Conservation (phyloP, 208 protist genomes). For the Acanthamoeba sp. region DNA sequence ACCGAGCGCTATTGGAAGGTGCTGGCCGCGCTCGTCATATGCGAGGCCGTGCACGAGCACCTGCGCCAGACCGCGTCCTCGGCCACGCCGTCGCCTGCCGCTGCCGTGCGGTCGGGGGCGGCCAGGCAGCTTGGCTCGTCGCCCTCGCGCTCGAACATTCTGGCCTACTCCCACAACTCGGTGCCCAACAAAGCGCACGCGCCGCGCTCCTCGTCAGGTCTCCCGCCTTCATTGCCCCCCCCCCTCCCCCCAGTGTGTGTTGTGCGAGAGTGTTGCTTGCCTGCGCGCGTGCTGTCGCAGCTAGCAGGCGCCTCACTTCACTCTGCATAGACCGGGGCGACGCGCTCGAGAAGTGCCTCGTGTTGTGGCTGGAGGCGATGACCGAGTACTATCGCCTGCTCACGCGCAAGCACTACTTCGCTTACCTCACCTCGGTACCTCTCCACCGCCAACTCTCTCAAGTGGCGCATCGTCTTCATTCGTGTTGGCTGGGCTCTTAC, state of each 20-base stretch:
- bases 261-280: no score
- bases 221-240: background rate
- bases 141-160: background rate
- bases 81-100: background rate
- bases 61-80: background rate
- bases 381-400: conserved; percentile 51
- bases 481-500: no score
- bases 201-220: background rate
- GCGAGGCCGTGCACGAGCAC: conserved; percentile 26
- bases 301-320: no score
- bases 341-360: background rate
- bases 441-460: background rate
- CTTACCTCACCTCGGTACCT: background rate
- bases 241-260: background rate
- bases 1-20: conserved; percentile 14
- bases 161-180: background rate
- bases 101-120: background rate
- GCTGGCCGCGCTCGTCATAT: conserved; percentile 26
- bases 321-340: background rate
- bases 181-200: background rate
- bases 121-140: background rate
- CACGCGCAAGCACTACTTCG: conserved; percentile 59
- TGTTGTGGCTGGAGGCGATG: conserved; percentile 51
- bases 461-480: no score
- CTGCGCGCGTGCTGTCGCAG: no score